phyloP scores from a whole-genome alignment of 1,139 yeast genomes.

The Debaryomyces sp. region DNA sequence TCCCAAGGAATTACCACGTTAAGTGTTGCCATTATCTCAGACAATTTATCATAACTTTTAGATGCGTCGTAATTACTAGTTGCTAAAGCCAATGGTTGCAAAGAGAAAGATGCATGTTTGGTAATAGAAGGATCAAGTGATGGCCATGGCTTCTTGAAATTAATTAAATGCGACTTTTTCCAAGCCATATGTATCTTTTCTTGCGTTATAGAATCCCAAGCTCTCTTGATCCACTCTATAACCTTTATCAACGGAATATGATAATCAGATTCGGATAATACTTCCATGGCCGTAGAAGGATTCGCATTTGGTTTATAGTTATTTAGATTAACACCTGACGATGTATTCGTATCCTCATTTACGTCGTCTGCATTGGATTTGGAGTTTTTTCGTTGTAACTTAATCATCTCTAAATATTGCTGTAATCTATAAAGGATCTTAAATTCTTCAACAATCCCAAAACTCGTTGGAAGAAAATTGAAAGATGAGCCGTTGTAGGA shows the following conservation, averaged over 20 bases:
- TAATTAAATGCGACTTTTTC: constrained; percentile 43
- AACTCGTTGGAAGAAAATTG: constrained; percentile 62
- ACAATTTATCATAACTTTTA: constrained; percentile 38
- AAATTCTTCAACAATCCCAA: constrained; percentile 67
- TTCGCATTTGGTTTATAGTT: neutral
- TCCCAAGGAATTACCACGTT: constrained; percentile 63
- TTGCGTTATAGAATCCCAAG: constrained; percentile 56
- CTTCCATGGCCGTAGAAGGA: constrained; percentile 21
- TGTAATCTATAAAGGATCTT: constrained; percentile 60
- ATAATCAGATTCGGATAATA: constrained; percentile 41
- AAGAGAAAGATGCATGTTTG: constrained; percentile 11
- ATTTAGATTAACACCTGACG: neutral
- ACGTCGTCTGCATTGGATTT: constrained; percentile 12
- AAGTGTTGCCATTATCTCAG: constrained; percentile 44
- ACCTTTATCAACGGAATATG: constrained; percentile 55
- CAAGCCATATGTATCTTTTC: constrained; percentile 55
- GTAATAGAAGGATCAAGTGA: constrained; percentile 15
- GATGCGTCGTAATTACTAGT: constrained; percentile 20
- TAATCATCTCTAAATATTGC: constrained; percentile 57
- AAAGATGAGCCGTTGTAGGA: constrained; percentile 40
- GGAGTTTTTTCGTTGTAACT: constrained; percentile 35
- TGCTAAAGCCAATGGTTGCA: constrained; percentile 13
- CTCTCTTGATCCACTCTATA: constrained; percentile 57
- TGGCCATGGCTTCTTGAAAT: constrained; percentile 28
- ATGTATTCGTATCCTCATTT: constrained; percentile 2